Evolutionary conservation across 441 rosid genomes (phyloP), one percentile per base, ranked within the genome.

Genomic region (Viola pubescens): DNA sequence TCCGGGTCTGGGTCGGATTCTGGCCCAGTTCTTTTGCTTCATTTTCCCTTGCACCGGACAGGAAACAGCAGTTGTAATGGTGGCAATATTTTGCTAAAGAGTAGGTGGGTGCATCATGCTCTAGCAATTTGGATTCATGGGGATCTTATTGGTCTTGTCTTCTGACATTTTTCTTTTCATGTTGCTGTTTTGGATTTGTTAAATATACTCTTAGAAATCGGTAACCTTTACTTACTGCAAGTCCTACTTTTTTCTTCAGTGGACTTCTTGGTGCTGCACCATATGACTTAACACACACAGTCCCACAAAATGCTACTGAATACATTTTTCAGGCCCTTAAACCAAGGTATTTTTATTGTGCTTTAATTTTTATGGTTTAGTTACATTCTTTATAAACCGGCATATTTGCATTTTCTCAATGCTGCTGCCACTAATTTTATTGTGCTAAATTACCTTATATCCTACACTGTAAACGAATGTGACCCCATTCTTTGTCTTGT

Each of bases 291-390:
- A 60, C 14, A 37, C 73, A 81, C 3, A 75, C 77, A 8, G 8
- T 85, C 48, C 85, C 88, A 4, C 77, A 70, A 38, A 85, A 85
- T 69, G 82, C 80, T 59, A 76, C 87, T 6, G 77, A 82, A 56
- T 85, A 85, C 67, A 77, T 82, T 70, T 75, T 85, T 66, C 88
- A 79, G 63, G 86, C 87, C 62, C 86, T 82, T 60, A 82, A 73
- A 61, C 88, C 87, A 68, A 81, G 85, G 91, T 81, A 77, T 47
- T 37, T 6, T 26, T 50, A 10, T 8, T 5, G 4, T 4, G 13
- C 2, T 13, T 39, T 44, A 34, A 12, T 6, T 46, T 1, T 13
- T 7, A 1, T 46, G 8, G 13, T 7, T 9, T 10, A 4, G 7
- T 11, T 9, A 4, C 3, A 3, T 37, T 49, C 13, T 13, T 9